phyloP scores from a whole-genome alignment of 371 early-diverging fungal species.

The Enterocytospora artemiae region DNA sequence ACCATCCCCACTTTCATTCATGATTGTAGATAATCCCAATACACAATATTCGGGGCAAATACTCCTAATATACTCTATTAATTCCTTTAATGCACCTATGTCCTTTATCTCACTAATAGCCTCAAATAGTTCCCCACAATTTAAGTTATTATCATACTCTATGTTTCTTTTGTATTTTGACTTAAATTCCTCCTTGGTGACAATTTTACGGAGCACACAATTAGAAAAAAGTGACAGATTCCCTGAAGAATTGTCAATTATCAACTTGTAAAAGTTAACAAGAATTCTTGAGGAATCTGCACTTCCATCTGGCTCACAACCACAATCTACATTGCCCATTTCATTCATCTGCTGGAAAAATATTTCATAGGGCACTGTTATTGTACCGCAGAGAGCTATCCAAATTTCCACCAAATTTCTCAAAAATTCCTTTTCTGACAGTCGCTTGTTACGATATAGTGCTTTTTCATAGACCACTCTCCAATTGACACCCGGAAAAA shows the following conservation, averaged over 20 bases:
- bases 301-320: too few relatives aligned
- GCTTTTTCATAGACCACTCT: constrained; percentile 36
- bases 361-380: constrained; percentile 50
- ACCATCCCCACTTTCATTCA: constrained; percentile 25
- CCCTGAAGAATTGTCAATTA: constrained; percentile 35
- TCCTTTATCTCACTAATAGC: constrained; percentile 19
- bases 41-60: constrained; percentile 43
- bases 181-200: constrained; percentile 31
- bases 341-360: constrained; percentile 48
- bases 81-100: constrained; percentile 11
- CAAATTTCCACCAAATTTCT: constrained; percentile 47
- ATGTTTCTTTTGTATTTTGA: constrained; percentile 32
- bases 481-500: constrained; percentile 42
- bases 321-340: constrained; percentile 18
- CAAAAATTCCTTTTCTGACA: constrained; percentile 30
- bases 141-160: constrained; percentile 39
- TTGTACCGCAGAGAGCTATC: constrained; percentile 34
- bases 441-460: constrained; percentile 27
- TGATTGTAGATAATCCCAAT: constrained; percentile 32
- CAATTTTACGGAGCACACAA: constrained; percentile 36
- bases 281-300: too few relatives aligned
- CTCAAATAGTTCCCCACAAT: constrained; percentile 49
- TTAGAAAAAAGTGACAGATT: constrained; percentile 36
- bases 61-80: constrained; percentile 25
- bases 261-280: constrained; percentile 34